Evolutionary conservation across 2,329 filamentous ascomycete species (phyloP), one percentile per base, ranked within the genome.

Genomic region (Neonectria neomacrospora): DNA sequence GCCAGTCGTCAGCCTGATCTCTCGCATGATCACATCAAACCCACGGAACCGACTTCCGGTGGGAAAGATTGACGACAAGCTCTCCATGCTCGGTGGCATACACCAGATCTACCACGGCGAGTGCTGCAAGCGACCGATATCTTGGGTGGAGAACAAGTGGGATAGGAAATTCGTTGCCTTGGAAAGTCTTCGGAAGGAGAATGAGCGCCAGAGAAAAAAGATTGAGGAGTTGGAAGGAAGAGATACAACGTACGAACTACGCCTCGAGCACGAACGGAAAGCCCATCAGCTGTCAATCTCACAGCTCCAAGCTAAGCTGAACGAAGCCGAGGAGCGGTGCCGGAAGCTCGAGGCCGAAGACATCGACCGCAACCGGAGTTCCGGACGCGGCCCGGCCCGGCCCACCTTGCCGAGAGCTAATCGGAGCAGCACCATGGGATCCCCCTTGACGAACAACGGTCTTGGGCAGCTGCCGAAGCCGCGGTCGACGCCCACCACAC

Each of bases 51-150:
- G 81, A 3, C 73, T 75, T 0, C 65, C 74, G 0, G 80, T 78
- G 4, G 74, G 77, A 26, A 75, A 79, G 45, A 75, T 80, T 16
- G 78, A 81, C 51, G 73, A 76, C 5, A 80, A 80, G 52, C 73
- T 84, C 3, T 79, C 78, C 1, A 80, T 79, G 66, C 74, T 84
- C 0, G 82, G 82, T 4, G 82, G 82, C 6, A 74, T 84, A 23
- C 79, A 82, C 41, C 82, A 85, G 56, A 77, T 82, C 5, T 84
- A 84, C 64, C 82, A 84, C 64, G 76, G 77, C 12, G 68, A 73
- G 20, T 84, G 81, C 67, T 84, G 82, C 69, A 83, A 79, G 67
- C 76, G 78, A 10, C 75, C 76, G 0, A 70, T 77, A 16, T 74
- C 76, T 2, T 77, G 75, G 72, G 71, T 79, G 5, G 76, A 78